Evolutionary conservation across 2,329 filamentous ascomycete species (phyloP), one percentile per base, ranked within the genome.

Genomic region (Cladosporium oxysporum): DNA sequence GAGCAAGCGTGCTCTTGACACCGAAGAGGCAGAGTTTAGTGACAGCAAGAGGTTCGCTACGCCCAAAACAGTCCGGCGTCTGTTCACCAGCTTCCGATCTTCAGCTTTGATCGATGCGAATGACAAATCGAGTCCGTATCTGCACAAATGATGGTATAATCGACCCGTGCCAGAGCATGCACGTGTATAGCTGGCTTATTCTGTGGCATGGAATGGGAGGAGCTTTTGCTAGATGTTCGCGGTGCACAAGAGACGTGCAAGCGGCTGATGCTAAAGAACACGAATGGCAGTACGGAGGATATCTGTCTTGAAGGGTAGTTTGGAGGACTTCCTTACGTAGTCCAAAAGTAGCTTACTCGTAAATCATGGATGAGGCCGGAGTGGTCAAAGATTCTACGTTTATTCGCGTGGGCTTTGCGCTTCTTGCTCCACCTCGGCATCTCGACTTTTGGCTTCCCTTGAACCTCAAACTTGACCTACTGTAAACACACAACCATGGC

Each of bases 401-500:
- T 47, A 5, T 47, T 47, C 41, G 41, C n/a, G 41, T 23, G 41
- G 4, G 1, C n/a, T 10, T 11, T n/a, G 41, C 41, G 41, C 41
- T 47, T 44, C 41, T 47, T 47, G 3, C 41, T 47, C 41, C 59
- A 37, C 59, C 59, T 62, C 59, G 59, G 59, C 59, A 35, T 35
- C 44, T 47, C 41, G 21, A 47, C 41, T 47, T 47, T 47, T 10
- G 7, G 41, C 41, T 47, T 58, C 49, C 26, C 49, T 29, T 7
- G 28, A 6, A 29, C 3, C 33, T 18, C 57, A 59, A 35, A 16
- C 41, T 11, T 16, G n/a, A 47, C 5, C 41, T 47, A 10, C 18
- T 3, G n/a, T 47, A 47, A 29, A 41, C 18, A 62, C 33, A 47
- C 59, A 8, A 47, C 47, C 44, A 66, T 66, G 64, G 58, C 64